Evolutionary conservation across 179 eudicot genomes (phyloP).

Genomic region (Pouteria campechiana): DNA sequence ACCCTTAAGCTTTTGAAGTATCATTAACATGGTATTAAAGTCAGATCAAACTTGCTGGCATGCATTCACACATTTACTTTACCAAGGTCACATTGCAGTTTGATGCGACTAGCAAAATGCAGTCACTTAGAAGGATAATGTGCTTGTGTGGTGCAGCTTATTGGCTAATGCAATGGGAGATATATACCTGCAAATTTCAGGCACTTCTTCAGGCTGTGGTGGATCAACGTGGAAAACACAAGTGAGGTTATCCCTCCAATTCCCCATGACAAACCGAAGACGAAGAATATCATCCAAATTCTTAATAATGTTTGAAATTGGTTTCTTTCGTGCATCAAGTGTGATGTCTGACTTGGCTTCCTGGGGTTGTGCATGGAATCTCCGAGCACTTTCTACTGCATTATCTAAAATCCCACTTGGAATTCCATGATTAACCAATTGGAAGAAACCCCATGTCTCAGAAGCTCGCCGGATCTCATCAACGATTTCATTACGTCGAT

Average conservation of each 20-base stretch:
- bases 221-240: slow-evolving; percentile 4
- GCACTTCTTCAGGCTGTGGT: slow-evolving; percentile 9
- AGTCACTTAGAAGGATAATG: too few species aligned
- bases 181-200: slow-evolving; percentile 6
- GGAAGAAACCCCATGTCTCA: slow-evolving; percentile 19
- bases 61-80: too few species aligned
- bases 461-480: slow-evolving; percentile 3
- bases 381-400: background rate
- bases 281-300: slow-evolving; percentile 1
- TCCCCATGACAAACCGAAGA: background rate
- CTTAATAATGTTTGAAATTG: slow-evolving; percentile 1
- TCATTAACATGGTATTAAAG: too few species aligned
- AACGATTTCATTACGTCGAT: background rate
- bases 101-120: too few species aligned
- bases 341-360: slow-evolving; percentile 5
- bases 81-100: too few species aligned
- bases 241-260: slow-evolving; percentile 10
- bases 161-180: background rate
- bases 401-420: slow-evolving; percentile 1
- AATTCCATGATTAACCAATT: slow-evolving; percentile 14
- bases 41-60: too few species aligned
- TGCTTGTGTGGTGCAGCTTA: background rate
- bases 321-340: background rate
- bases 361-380: slow-evolving; percentile 7
- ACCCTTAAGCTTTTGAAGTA: too few species aligned